phyloP scores from a whole-genome alignment of 2,329 filamentous ascomycete species.

The Magnaporthiopsis rhizophila region DNA sequence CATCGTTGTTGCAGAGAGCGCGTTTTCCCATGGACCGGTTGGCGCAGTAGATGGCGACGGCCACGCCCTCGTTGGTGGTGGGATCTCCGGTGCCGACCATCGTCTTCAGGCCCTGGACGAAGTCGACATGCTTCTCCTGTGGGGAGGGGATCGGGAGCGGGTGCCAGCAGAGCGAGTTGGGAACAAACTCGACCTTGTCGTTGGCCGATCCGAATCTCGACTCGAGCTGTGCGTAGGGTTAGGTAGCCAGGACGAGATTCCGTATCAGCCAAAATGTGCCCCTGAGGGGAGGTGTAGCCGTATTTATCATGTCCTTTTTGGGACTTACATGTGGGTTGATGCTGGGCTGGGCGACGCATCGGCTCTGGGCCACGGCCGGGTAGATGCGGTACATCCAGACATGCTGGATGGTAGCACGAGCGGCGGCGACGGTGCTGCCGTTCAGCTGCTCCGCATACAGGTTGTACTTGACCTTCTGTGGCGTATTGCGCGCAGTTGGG shows the following conservation, averaged over 20 bases:
- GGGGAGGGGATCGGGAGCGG: slow-evolving; percentile 26
- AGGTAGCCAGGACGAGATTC: not conserved
- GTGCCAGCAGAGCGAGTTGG: slow-evolving; percentile 38
- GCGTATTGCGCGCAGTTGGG: slow-evolving; percentile 35
- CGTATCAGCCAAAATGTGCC: not conserved
- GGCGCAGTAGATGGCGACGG: slow-evolving; percentile 39
- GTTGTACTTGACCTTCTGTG: slow-evolving; percentile 32
- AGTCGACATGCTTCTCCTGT: slow-evolving; percentile 26
- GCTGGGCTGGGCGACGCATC: not conserved
- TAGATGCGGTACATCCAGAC: slow-evolving; percentile 27
- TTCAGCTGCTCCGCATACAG: slow-evolving; percentile 41
- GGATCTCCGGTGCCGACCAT: slow-evolving; percentile 42
- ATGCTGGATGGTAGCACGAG: slow-evolving; percentile 21
- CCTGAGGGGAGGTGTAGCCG: too few relatives aligned
- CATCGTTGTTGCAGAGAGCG: slow-evolving; percentile 51
- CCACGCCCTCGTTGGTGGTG: slow-evolving; percentile 38
- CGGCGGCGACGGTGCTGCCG: slow-evolving; percentile 28
- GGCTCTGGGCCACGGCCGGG: slow-evolving; percentile 24
- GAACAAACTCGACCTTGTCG: slow-evolving; percentile 33
- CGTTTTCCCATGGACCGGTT: slow-evolving; percentile 37
- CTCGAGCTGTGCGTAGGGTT: slow-evolving; percentile 23
- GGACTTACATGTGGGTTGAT: not conserved
- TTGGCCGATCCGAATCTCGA: slow-evolving; percentile 39
- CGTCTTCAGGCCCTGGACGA: slow-evolving; percentile 38
- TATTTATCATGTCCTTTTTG: not conserved